These are phyloP conservation scores for Fraxinus baroniana DNA, from an alignment of 305 asterid species.

Conservation along the genomic window DNA sequence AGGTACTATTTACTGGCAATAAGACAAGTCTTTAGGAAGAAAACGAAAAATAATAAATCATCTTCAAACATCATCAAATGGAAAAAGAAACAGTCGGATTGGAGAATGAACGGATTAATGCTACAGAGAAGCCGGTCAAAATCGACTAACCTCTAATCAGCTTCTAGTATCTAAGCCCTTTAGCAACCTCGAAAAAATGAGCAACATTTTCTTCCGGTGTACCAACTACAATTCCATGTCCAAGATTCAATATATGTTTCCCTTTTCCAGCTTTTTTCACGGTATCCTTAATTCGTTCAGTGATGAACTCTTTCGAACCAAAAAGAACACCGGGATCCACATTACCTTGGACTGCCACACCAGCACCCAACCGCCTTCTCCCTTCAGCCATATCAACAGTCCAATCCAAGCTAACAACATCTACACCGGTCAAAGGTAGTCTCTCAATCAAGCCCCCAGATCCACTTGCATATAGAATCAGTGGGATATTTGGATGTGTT, in stretches of 20 bases:
- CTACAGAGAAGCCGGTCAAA: constrained; percentile 20
- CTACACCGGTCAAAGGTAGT: constrained; percentile 81
- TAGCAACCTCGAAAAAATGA: constrained; percentile 94
- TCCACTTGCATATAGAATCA: constrained; percentile 91
- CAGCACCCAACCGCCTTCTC: constrained; percentile 64
- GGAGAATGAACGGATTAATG: constrained; percentile 20
- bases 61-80: constrained; percentile 17
- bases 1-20: not conserved
- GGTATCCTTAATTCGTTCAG: constrained; percentile 78
- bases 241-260: constrained; percentile 91
- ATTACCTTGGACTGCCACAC: constrained; percentile 90
- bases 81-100: constrained; percentile 14
- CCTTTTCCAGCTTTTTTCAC: constrained; percentile 88
- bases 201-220: constrained; percentile 99
- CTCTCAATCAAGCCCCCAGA: constrained; percentile 97
- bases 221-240: constrained; percentile 96
- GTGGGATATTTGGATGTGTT: constrained; percentile 75
- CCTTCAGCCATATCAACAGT: constrained; percentile 97
- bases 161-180: constrained; percentile 66
- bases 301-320: constrained; percentile 89
- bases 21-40: not conserved
- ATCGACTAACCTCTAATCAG: constrained; percentile 1
- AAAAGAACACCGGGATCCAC: constrained; percentile 96
- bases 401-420: constrained; percentile 97
- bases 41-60: not conserved